Base-by-base conservation (phyloP, 495 filamentous ascomycete species). In the Xylaria palmicola region DNA sequence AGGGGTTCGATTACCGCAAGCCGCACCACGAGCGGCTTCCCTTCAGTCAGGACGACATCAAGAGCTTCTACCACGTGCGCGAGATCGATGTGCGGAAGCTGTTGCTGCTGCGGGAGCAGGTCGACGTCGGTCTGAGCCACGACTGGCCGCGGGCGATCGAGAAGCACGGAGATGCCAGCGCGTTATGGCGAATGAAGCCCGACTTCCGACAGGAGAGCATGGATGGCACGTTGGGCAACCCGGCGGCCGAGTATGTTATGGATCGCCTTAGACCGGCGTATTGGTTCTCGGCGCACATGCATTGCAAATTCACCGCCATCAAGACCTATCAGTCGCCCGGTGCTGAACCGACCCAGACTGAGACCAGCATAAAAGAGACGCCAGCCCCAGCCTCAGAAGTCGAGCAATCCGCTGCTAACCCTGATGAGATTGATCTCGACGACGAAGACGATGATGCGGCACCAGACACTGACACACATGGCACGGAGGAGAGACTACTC, bases 201-300 rank as follows among this genome's bases (percentile, higher is more conserved):
- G 78, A 83, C 51, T 93, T 98, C 57, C 75, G 83, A 56, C 71
- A 80, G 22, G 94, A 98, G 69, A 92, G 92, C 2, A 70, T 74
- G 27, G 79, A 82, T 36, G 91, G 92, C 0, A 83, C 69, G 32
- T 75, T 98, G 6, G 94, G 94, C 0, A 97, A 83, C 59, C 72
- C 79, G 5, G 92, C 94, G 0, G 93, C 91, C 0, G 81, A 79
- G 62, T 84, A 89, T 44, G 86, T 96, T 6, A 81, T 98, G 68
- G 86, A 94, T 68, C 81, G 90, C 29, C 75, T 98, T 37, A 81
- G 90, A 32, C 94, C 94, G 3, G 76, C 81, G 0, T 90, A 91
- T 68, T 98, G 94, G 94, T 96, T 98, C 72, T 90, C 92, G 8
- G 94, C 92, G 1, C 94, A 98, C 72, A 62, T 97, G 70, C 94